Percentiles rank a stretch among this genome's conserved stretches.
These are phyloP conservation scores for Plasmodium vinckei DNA, from an alignment of 169 alveolate genomes.

Conservation along the genomic window DNA sequence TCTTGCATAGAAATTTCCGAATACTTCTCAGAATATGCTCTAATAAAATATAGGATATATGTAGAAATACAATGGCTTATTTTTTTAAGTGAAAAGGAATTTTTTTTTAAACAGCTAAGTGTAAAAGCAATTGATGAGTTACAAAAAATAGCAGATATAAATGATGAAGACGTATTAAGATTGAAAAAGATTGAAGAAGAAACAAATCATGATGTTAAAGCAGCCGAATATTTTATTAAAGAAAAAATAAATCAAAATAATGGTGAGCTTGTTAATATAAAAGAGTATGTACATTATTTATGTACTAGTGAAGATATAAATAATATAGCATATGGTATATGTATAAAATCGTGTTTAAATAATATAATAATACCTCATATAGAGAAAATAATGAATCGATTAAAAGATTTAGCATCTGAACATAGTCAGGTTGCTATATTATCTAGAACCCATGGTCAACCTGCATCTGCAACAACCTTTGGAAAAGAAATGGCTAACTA, in stretches of 20 bases:
- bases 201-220: conserved; percentile 95
- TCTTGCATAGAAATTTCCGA: conserved; percentile 79
- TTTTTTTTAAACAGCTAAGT: conserved; percentile 77
- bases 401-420: conserved; percentile 81
- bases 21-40: conserved; percentile 91
- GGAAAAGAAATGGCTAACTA: conserved; percentile 96
- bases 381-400: conserved; percentile 76
- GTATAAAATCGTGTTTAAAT: conserved; percentile 87
- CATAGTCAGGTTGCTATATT: conserved; percentile 92
- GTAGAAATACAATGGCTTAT: conserved; percentile 94
- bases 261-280: conserved; percentile 79
- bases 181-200: conserved; percentile 88
- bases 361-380: conserved; percentile 84
- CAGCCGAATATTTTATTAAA: conserved; percentile 93
- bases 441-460: conserved; percentile 97
- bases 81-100: conserved; percentile 86
- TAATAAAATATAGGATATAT: conserved; percentile 89
- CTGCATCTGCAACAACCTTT: conserved; percentile 97
- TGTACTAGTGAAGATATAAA: conserved; percentile 97
- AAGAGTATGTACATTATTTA: conserved; percentile 91
- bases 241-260: conserved; percentile 68
- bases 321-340: conserved; percentile 92
- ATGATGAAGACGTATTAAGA: conserved; percentile 82
- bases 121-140: conserved; percentile 39
- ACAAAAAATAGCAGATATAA: conserved; percentile 75